Evolutionary conservation across 2,329 filamentous ascomycete species (phyloP).

Genomic region (Aspergillus persii): DNA sequence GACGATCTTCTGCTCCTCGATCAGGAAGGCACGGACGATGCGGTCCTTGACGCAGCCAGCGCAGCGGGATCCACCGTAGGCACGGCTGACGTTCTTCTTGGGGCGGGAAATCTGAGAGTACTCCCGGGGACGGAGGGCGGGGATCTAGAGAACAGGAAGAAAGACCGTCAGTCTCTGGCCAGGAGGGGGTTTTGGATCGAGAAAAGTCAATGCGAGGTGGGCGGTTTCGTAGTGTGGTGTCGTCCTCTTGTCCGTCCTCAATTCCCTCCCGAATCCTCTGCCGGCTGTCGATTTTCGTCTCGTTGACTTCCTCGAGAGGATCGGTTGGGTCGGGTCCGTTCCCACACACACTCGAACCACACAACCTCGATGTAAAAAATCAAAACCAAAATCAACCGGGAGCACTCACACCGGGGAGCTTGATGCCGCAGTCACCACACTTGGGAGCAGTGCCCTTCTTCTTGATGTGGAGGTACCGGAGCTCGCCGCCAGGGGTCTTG

Average conservation of each 20-base stretch:
- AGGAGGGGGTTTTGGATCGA: not conserved
- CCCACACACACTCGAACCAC: constrained; percentile 7
- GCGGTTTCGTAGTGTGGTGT: not conserved
- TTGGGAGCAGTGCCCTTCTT: constrained; percentile 98
- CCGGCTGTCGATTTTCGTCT: not conserved
- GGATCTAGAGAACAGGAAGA: constrained; percentile 58
- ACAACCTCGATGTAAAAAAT: constrained; percentile 7
- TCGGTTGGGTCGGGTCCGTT: not conserved
- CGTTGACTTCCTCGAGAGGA: not conserved
- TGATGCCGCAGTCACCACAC: constrained; percentile 98
- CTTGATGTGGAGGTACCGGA: constrained; percentile 98
- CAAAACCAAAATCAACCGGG: constrained; percentile 20
- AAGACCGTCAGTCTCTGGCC: constrained; percentile 11
- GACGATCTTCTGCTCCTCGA: constrained; percentile 99
- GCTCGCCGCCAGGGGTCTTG: constrained; percentile 94
- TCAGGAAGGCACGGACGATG: constrained; percentile 96
- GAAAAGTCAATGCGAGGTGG: not conserved
- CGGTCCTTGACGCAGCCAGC: constrained; percentile 98
- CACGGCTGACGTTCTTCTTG: constrained; percentile 98
- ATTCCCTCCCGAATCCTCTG: constrained; percentile 9
- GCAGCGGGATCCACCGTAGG: constrained; percentile 98
- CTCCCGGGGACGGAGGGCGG: constrained; percentile 96
- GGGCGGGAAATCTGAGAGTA: constrained; percentile 96
- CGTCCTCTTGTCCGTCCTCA: not conserved
- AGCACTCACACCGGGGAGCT: constrained; percentile 91